phyloP scores from a whole-genome alignment of 441 rosid genomes.

The Erodium chrysanthum region DNA sequence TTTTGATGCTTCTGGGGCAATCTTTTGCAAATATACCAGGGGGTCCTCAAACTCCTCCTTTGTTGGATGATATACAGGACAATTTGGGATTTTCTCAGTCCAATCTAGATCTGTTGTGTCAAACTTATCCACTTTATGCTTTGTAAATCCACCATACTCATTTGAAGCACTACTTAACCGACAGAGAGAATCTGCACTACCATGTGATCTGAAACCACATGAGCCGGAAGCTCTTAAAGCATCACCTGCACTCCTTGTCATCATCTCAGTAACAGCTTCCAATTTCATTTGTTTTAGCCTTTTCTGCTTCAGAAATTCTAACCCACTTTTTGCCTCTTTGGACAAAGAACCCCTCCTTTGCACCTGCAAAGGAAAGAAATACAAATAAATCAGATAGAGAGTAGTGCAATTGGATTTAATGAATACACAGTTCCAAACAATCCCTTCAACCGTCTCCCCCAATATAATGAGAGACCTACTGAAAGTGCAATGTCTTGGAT shows the following conservation, averaged over 20 bases:
- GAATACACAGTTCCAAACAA: not conserved
- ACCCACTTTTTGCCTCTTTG: constrained; percentile 60
- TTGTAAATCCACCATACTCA: constrained; percentile 43
- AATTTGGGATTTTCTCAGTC: constrained; percentile 80
- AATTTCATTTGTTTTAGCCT: constrained; percentile 65
- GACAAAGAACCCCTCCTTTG: constrained; percentile 74
- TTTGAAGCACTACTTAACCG: constrained; percentile 28
- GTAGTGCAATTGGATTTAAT: not conserved
- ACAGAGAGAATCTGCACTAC: constrained; percentile 33
- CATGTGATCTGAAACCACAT: constrained; percentile 61
- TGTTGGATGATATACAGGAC: constrained; percentile 89
- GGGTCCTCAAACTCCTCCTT: constrained; percentile 97
- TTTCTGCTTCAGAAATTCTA: constrained; percentile 72
- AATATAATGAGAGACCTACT: not conserved
- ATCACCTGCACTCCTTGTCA: constrained; percentile 86
- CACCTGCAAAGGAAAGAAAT: constrained; percentile 44
- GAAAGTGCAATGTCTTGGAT: not conserved
- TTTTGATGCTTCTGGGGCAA: constrained; percentile 90
- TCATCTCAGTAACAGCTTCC: constrained; percentile 37
- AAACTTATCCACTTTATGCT: constrained; percentile 66
- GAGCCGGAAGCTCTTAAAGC: constrained; percentile 64
- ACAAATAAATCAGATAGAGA: constrained; percentile 4
- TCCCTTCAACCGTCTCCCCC: too few species aligned
- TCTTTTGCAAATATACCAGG: constrained; percentile 74
- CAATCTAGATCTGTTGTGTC: constrained; percentile 67